These are phyloP conservation scores for Platanthera guangdongensis DNA, from an alignment of 106 monocot species.

Conservation along the genomic window DNA sequence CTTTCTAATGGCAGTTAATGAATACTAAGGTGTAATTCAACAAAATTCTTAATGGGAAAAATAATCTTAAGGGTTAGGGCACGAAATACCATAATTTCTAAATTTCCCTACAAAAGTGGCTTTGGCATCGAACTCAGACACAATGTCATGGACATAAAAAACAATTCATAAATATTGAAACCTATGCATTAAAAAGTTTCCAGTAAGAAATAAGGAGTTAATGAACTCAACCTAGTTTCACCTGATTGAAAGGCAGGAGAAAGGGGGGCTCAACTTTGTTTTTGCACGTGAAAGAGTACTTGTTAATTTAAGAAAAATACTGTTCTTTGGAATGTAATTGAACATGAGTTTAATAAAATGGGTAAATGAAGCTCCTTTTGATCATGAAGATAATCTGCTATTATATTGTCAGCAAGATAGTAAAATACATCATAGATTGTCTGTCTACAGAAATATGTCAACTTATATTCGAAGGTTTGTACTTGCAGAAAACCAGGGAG, in stretches of 20 bases:
- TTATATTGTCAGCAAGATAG: too few species aligned
- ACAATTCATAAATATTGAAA: neutral
- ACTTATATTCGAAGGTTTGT: too few species aligned
- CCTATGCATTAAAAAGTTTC: neutral
- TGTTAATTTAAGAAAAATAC: neutral
- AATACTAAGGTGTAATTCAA: constrained; percentile 5
- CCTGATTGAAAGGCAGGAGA: neutral
- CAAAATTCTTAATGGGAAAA: neutral
- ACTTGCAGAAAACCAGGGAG: too few species aligned
- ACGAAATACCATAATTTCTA: neutral
- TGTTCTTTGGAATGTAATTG: neutral
- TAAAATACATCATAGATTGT: too few species aligned
- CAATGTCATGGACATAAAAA: neutral
- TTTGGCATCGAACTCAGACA: neutral
- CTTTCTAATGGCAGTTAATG: constrained; percentile 65
- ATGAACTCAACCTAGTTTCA: neutral
- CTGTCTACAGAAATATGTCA: too few species aligned
- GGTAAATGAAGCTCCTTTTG: neutral
- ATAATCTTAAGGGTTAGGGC: neutral
- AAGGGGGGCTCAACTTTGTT: neutral
- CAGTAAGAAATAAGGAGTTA: neutral
- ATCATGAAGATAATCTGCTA: neutral
- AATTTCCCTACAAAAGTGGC: neutral
- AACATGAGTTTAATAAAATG: neutral
- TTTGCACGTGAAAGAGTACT: neutral